These are phyloP conservation scores for Colletotrichum australisinense DNA, from an alignment of 2,329 filamentous ascomycete species.

Conservation along the genomic window DNA sequence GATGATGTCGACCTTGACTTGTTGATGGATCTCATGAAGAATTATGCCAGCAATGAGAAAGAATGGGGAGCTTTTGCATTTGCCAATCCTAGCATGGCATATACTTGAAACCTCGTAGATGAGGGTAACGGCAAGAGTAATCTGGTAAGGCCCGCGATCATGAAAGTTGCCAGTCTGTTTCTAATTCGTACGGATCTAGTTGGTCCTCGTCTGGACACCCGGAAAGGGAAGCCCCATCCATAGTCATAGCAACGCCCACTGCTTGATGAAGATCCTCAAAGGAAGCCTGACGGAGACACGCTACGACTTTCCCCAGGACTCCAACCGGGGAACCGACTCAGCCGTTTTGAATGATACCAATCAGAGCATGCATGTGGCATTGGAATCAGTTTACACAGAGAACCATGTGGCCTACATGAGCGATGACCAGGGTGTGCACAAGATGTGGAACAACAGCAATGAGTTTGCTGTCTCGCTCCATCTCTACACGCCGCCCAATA, in stretches of 20 bases:
- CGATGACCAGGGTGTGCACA: slow-evolving; percentile 86
- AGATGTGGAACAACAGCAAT: slow-evolving; percentile 79
- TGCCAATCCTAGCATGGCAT: neutral
- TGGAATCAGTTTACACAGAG: slow-evolving; percentile 73
- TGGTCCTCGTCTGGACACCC: slow-evolving; percentile 89
- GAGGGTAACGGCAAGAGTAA: slow-evolving; percentile 1
- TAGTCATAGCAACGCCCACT: slow-evolving; percentile 89
- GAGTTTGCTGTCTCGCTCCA: slow-evolving; percentile 87
- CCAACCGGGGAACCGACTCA: slow-evolving; percentile 51
- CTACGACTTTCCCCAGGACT: slow-evolving; percentile 74
- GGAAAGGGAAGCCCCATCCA: slow-evolving; percentile 87
- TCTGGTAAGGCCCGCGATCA: neutral
- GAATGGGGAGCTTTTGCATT: neutral
- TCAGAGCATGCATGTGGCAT: slow-evolving; percentile 46
- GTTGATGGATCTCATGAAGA: neutral
- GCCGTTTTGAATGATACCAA: no score
- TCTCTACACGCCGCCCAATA: neutral
- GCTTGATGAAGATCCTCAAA: slow-evolving; percentile 88
- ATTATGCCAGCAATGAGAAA: neutral
- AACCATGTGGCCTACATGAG: slow-evolving; percentile 91
- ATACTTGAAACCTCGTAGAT: neutral
- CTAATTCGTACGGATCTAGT: slow-evolving; percentile 46
- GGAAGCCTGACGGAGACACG: slow-evolving; percentile 85
- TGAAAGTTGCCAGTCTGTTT: neutral
- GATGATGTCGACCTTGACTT: neutral